These are phyloP conservation scores for Pythium coloratum DNA, from an alignment of 352 stramenopile genomes.

Conservation along the genomic window DNA sequence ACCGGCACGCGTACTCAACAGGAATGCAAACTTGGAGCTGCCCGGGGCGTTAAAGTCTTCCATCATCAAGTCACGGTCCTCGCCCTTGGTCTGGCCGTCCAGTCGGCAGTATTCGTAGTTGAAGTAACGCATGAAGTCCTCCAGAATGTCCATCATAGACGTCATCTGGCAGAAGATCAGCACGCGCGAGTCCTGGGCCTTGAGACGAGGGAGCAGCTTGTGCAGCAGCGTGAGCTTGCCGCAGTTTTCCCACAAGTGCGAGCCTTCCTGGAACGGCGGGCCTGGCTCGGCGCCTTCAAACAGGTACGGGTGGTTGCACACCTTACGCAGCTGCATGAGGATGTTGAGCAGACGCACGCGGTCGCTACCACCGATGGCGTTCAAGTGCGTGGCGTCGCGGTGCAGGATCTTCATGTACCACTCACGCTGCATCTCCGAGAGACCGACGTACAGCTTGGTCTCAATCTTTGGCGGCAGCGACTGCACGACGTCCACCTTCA, in stretches of 20 bases:
- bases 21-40: slow-evolving; percentile 97
- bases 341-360: slow-evolving; percentile 97
- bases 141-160: slow-evolving; percentile 98
- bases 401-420: slow-evolving; percentile 98
- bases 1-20: slow-evolving; percentile 96
- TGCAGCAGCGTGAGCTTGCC: slow-evolving; percentile 98
- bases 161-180: slow-evolving; percentile 99
- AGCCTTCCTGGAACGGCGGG: slow-evolving; percentile 95
- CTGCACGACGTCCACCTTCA: slow-evolving; percentile 99
- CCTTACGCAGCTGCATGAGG: slow-evolving; percentile 98
- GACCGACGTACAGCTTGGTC: slow-evolving; percentile 97
- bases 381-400: slow-evolving; percentile 95
- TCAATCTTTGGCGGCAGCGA: slow-evolving; percentile 97
- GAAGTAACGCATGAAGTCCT: slow-evolving; percentile 97
- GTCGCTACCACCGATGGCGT: slow-evolving; percentile 96
- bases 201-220: slow-evolving; percentile 87
- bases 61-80: slow-evolving; percentile 92
- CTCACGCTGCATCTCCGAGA: slow-evolving; percentile 97
- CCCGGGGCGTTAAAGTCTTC: slow-evolving; percentile 97
- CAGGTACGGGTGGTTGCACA: slow-evolving; percentile 99
- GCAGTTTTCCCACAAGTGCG: slow-evolving; percentile 98
- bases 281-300: slow-evolving; percentile 98
- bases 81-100: slow-evolving; percentile 82
- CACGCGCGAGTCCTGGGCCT: slow-evolving; percentile 89
- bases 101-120: slow-evolving; percentile 84